Evolutionary conservation across 306 rosid species (phyloP), one percentile per base, ranked within the genome.

Genomic region (Dalbergia cultrata): DNA sequence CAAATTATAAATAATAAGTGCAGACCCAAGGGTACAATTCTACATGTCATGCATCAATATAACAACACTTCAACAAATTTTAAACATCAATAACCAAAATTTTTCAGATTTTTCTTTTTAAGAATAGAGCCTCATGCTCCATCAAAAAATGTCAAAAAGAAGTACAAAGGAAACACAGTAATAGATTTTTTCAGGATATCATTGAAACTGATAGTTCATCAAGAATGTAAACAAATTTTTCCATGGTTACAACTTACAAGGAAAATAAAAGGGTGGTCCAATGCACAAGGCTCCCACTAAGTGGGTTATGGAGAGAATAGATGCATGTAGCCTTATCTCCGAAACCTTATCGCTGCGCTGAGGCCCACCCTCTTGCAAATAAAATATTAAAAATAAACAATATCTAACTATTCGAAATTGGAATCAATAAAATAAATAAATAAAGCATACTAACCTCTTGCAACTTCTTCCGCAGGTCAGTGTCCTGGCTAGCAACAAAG

Each of bases 401-500:
- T 22, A 37, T 35, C 21, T 31, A 60, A 11, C 35, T 17, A 44
- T 26, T 26, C 31, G 31, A 26, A 26, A 26, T n/a, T 17, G 35
- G 1, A 63, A 66, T 35, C 5, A 67, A 66, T 39, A 49, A 54
- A 13, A 34, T 9, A 14, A 18, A n/a, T 37, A 39, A 8, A 47
- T 31, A 58, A 33, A 18, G 16, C 7, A 71, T 18, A 80, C 79
- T 67, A 49, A 91, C 97, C 97, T 91, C 85, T 80, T 81, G 90
- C 71, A 92, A 81, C 74, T 85, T 76, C 53, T 83, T 78, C 52
- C 95, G 90, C 76, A 91, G 80, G 33, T 89, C 91, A 70, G 65
- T 12, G 31, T 95, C 95, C 77, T 92, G 97, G 81, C 91, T 90
- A 76, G 93, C 95, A 80, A 92, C 87, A 86, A 95, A 91, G 64